Conservation (phyloP, 1,284 basidiomycete species). For the Binderoboletus segoi region DNA sequence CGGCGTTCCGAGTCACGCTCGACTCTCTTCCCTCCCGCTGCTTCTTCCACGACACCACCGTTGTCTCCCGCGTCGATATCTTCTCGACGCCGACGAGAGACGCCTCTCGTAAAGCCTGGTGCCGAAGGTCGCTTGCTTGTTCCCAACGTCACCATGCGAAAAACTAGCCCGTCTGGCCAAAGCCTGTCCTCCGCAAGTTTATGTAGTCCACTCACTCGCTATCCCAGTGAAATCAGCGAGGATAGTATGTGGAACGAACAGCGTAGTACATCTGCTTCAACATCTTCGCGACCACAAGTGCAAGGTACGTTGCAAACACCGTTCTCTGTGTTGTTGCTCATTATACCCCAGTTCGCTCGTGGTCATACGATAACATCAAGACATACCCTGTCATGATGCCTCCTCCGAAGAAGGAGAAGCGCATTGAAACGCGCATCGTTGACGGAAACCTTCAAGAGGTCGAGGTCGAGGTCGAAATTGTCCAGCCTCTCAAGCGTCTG, state of each 20-base stretch:
- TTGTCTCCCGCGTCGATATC: conserved; percentile 33
- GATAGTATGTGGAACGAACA: conserved; percentile 35
- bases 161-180: conserved; percentile 43
- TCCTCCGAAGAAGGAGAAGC: conserved; percentile 55
- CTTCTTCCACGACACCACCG: conserved; percentile 34
- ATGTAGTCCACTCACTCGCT: conserved; percentile 33
- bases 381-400: conserved; percentile 67
- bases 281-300: conserved; percentile 29
- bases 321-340: background rate
- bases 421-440: conserved; percentile 46
- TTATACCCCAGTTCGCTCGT: conserved; percentile 50
- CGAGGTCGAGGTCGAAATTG: conserved; percentile 54
- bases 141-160: conserved; percentile 60
- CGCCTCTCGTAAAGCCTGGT: conserved; percentile 53
- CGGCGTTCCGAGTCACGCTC: conserved; percentile 54
- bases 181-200: conserved; percentile 40
- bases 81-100: conserved; percentile 47
- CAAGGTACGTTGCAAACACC: conserved; percentile 32
- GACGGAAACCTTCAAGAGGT: conserved; percentile 55
- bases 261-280: conserved; percentile 14
- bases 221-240: conserved; percentile 37
- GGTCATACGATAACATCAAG: conserved; percentile 69
- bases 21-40: conserved; percentile 41
- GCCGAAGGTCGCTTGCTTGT: conserved; percentile 69
- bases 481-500: conserved; percentile 46